Percentiles rank a stretch among this genome's conserved stretches.
These are phyloP conservation scores for Tuber calosporum DNA, from an alignment of 495 filamentous ascomycete genomes.

Conservation along the genomic window DNA sequence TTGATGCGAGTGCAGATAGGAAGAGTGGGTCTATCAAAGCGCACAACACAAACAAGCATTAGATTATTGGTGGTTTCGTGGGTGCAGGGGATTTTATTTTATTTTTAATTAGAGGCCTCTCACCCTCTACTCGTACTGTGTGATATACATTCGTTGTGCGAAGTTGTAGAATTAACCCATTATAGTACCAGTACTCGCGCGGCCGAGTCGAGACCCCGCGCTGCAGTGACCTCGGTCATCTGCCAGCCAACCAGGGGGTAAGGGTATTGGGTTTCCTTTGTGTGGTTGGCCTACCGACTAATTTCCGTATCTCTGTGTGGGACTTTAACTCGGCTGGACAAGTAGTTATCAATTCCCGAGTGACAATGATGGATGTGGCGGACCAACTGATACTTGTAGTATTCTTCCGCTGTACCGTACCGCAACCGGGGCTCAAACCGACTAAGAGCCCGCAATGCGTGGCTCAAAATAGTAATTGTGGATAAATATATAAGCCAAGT, in stretches of 20 bases:
- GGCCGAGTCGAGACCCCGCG: no score
- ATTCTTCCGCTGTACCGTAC: neutral
- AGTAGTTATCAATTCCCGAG: no score
- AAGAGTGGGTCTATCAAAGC: constrained; percentile 94
- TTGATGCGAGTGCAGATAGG: constrained; percentile 76
- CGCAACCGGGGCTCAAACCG: neutral
- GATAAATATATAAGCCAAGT: neutral
- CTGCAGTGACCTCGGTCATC: no score
- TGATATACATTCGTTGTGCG: no score
- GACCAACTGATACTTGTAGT: neutral
- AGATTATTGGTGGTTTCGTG: constrained; percentile 4
- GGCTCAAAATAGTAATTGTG: neutral
- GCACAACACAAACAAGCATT: constrained; percentile 62
- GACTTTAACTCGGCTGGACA: no score
- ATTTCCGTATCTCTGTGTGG: no score
- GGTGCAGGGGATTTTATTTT: neutral
- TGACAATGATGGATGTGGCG: neutral
- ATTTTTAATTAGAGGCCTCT: neutral
- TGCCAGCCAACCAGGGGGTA: no score
- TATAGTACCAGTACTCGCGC: no score
- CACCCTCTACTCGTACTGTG: no score
- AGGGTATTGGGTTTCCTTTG: no score
- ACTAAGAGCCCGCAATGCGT: neutral
- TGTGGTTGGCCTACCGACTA: no score
- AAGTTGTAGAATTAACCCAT: no score